These are phyloP conservation scores for Candida tropicalis DNA, from an alignment of 1,139 yeast genomes.

Conservation along the genomic window DNA sequence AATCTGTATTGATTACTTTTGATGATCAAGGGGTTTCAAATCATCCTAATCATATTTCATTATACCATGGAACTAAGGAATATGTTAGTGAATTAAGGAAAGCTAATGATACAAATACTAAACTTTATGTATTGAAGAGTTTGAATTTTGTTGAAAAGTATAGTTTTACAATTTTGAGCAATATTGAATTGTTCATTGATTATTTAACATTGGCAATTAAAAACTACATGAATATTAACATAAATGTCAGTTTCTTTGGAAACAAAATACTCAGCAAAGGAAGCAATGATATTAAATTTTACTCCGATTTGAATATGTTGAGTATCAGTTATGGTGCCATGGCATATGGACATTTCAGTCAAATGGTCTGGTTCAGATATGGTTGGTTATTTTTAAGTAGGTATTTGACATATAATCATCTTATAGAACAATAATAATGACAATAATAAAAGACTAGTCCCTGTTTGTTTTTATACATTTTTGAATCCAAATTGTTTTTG, in stretches of 20 bases:
- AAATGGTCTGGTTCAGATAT: slow-evolving; percentile 95
- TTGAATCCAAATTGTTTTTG: slow-evolving; percentile 74
- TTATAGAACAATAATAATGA: slow-evolving; percentile 31
- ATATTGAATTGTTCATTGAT: slow-evolving; percentile 43
- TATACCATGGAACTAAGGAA: slow-evolving; percentile 55
- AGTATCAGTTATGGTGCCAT: slow-evolving; percentile 70
- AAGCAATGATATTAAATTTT: slow-evolving; percentile 40
- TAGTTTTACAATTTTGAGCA: slow-evolving; percentile 51
- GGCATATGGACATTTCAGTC: slow-evolving; percentile 83
- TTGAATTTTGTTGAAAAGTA: slow-evolving; percentile 54
- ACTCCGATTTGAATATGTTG: slow-evolving; percentile 59
- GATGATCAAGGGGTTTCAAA: slow-evolving; percentile 81
- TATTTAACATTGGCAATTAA: slow-evolving; percentile 35
- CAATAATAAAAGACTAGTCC: background rate
- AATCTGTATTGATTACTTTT: slow-evolving; percentile 64
- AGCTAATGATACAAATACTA: slow-evolving; percentile 14
- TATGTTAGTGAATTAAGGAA: slow-evolving; percentile 23
- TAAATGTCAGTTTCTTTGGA: slow-evolving; percentile 45
- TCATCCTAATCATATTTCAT: slow-evolving; percentile 82
- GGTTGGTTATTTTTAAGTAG: slow-evolving; percentile 82
- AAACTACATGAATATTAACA: slow-evolving; percentile 37
- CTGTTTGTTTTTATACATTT: slow-evolving; percentile 24
- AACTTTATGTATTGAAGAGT: slow-evolving; percentile 45
- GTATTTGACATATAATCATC: slow-evolving; percentile 74
- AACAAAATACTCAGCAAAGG: slow-evolving; percentile 17